Percentiles rank a stretch among this genome's conserved stretches.
Evolutionary conservation across 768 basidiomycete genomes (phyloP).

Genomic region (Leccinum ochraceum): DNA sequence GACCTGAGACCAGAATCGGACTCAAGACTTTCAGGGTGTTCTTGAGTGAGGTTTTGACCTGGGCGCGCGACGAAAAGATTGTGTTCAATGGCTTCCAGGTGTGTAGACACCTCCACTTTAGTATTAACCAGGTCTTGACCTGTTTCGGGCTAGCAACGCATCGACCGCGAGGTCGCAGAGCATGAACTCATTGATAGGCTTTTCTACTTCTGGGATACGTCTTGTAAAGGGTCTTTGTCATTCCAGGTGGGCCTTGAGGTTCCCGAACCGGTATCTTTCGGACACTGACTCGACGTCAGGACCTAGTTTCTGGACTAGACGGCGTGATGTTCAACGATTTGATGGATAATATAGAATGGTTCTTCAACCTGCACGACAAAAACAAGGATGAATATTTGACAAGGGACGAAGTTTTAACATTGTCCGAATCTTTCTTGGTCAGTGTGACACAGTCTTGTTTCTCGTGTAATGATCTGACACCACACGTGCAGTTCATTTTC

Average conservation of each 20-base stretch:
- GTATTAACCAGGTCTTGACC: conserved; percentile 6
- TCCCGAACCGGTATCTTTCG: background rate
- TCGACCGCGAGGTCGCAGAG: conserved; percentile 89
- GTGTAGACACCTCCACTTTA: conserved; percentile 9
- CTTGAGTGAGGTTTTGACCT: conserved; percentile 89
- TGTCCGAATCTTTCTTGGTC: conserved; percentile 93
- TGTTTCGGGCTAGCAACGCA: conserved; percentile 60
- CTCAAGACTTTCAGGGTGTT: conserved; percentile 85
- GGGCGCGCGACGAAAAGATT: conserved; percentile 93
- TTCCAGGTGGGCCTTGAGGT: conserved; percentile 64
- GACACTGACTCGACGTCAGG: conserved; percentile 46
- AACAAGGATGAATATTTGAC: conserved; percentile 95
- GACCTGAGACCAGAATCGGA: conserved; percentile 88
- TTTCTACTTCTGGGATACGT: conserved; percentile 92
- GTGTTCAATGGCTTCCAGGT: conserved; percentile 93
- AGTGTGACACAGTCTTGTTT: conserved; percentile 1
- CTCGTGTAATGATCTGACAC: conserved; percentile 4
- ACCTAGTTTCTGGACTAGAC: conserved; percentile 85
- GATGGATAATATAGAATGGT: conserved; percentile 99
- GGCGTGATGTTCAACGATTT: conserved; percentile 94
- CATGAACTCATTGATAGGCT: conserved; percentile 94
- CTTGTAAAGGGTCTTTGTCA: conserved; percentile 79
- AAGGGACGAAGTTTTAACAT: conserved; percentile 93
- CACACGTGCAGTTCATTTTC: conserved; percentile 85
- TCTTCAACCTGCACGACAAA: conserved; percentile 94